Percentiles rank a stretch among this genome's conserved stretches.
These are phyloP conservation scores for Paecilomyces formosus DNA, from an alignment of 2,329 filamentous ascomycete genomes.

Conservation along the genomic window DNA sequence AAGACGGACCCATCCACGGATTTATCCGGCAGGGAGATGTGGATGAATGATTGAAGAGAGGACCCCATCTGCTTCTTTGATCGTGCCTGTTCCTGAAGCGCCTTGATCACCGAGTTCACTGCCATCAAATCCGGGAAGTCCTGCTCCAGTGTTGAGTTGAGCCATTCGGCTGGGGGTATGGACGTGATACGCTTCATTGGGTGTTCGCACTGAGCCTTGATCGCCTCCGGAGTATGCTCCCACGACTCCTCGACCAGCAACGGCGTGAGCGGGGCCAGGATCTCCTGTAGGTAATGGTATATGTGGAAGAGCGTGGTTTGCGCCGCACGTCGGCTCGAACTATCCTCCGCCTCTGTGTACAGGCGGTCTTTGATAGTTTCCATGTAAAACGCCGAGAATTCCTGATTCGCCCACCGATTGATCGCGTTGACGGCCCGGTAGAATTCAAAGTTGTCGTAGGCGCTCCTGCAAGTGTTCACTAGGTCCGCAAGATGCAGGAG, in stretches of 20 bases:
- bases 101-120: conserved; percentile 62
- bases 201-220: conserved; percentile 46
- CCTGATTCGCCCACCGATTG: conserved; percentile 72
- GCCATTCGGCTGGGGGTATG: conserved; percentile 24
- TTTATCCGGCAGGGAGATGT: conserved; percentile 20
- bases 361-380: conserved; percentile 86
- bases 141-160: conserved; percentile 42
- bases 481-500: conserved; percentile 64
- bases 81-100: conserved; percentile 65
- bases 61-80: conserved; percentile 66
- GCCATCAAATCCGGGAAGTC: conserved; percentile 36
- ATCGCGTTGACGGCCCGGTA: conserved; percentile 66
- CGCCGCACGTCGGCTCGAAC: conserved; percentile 50
- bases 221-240: conserved; percentile 62
- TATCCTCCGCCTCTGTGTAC: conserved; percentile 70
- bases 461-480: conserved; percentile 55
- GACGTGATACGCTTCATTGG: conserved; percentile 35
- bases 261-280: conserved; percentile 75
- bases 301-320: conserved; percentile 55
- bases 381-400: conserved; percentile 89
- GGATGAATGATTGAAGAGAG: conserved; percentile 69
- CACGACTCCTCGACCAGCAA: conserved; percentile 82
- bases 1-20: conserved; percentile 14
- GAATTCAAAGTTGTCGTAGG: conserved; percentile 70
- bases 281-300: conserved; percentile 64